These are phyloP conservation scores for Cyberlindnera xishuangbannaensis DNA, from an alignment of 805 yeast species.

Conservation along the genomic window DNA sequence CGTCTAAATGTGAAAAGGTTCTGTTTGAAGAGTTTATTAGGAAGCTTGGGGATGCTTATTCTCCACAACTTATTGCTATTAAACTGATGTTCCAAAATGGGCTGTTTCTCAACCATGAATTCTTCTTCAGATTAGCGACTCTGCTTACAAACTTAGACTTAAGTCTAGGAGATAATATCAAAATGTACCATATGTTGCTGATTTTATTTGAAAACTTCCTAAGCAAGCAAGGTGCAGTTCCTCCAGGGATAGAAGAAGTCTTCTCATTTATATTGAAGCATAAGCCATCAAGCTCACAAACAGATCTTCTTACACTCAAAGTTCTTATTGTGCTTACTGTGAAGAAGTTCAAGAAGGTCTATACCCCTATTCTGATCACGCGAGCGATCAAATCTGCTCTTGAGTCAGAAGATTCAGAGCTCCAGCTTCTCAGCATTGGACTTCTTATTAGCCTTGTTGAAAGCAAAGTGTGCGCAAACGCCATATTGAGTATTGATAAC, in stretches of 20 bases:
- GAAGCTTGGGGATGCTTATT: slow-evolving; percentile 6
- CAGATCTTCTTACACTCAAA: slow-evolving; percentile 10
- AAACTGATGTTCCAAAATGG: slow-evolving; percentile 15
- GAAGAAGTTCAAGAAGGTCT: slow-evolving; percentile 7
- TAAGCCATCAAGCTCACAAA: background rate
- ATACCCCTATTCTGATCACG: background rate
- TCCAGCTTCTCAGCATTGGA: slow-evolving; percentile 19
- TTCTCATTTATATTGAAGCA: too few species aligned
- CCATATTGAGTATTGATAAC: background rate
- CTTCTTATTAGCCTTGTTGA: slow-evolving; percentile 20
- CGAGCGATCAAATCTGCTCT: background rate
- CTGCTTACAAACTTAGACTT: background rate
- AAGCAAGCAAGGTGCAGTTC: background rate
- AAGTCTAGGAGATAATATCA: slow-evolving; percentile 1
- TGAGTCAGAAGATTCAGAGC: slow-evolving; percentile 6
- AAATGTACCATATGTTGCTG: slow-evolving; percentile 11
- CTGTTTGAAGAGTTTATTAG: slow-evolving; percentile 10
- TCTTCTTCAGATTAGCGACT: background rate
- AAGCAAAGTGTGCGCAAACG: slow-evolving; percentile 4
- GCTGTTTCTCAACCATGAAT: slow-evolving; percentile 1
- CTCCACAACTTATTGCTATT: slow-evolving; percentile 11
- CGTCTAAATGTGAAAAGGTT: slow-evolving; percentile 5
- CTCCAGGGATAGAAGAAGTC: slow-evolving; percentile 1
- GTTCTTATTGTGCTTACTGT: slow-evolving; percentile 15
- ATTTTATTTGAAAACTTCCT: slow-evolving; percentile 13